Percentiles rank a stretch among this genome's conserved stretches.
These are phyloP conservation scores for Phycomyces nitens DNA, from an alignment of 192 early-diverging fungal species.

Conservation along the genomic window DNA sequence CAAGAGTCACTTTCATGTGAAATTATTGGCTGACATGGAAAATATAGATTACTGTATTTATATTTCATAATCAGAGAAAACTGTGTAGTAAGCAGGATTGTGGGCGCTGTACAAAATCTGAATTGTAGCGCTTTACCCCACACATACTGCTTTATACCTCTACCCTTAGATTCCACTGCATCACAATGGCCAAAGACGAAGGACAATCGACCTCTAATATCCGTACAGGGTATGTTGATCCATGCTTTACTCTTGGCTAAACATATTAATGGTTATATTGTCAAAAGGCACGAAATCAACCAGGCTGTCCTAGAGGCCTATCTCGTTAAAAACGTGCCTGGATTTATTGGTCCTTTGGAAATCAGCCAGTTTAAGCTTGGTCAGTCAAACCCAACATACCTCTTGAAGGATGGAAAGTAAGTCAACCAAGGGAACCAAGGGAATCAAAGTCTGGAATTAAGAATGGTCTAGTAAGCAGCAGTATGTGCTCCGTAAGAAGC, in stretches of 20 bases:
- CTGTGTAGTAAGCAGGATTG: conserved; percentile 8
- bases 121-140: neutral
- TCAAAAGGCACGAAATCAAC: conserved; percentile 60
- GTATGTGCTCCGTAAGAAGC: conserved; percentile 91
- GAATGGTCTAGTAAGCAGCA: conserved; percentile 48
- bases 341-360: conserved; percentile 58
- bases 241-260: neutral
- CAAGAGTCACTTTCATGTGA: conserved; percentile 2
- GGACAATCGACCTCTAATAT: conserved; percentile 31
- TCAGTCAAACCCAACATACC: conserved; percentile 93
- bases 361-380: conserved; percentile 88
- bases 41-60: too few species aligned
- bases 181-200: conserved; percentile 5
- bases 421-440: neutral
- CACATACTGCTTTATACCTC: neutral
- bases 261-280: neutral
- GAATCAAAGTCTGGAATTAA: too few species aligned
- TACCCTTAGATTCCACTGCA: neutral
- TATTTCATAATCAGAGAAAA: too few species aligned
- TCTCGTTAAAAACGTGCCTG: conserved; percentile 49
- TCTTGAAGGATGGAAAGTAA: conserved; percentile 71
- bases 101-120: conserved; percentile 7
- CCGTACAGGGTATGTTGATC: conserved; percentile 26
- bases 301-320: conserved; percentile 54
- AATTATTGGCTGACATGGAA: neutral